A percentile compares a stretch with the other conserved stretches of the same genome.
phyloP scores from a whole-genome alignment of 2,329 filamentous ascomycete genomes.

The Camillea tinctor region DNA sequence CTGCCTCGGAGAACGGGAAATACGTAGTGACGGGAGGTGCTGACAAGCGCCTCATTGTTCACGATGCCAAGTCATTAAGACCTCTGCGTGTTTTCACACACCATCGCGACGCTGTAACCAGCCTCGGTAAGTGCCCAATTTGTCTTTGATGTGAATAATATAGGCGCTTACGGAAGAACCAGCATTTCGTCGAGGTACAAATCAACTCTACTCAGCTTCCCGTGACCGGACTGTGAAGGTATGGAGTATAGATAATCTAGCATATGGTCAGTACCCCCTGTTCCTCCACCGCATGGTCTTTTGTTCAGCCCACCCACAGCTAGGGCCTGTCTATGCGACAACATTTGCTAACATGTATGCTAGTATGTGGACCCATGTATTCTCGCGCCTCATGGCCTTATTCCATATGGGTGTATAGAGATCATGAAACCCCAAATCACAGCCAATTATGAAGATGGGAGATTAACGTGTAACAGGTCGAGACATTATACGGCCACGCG shows the following conservation, averaged over 20 bases:
- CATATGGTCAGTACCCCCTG: constrained; percentile 52
- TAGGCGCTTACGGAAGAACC: background rate
- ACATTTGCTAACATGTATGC: background rate
- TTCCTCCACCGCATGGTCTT: background rate
- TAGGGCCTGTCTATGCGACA: background rate
- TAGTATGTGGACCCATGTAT: background rate
- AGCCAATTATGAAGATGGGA: background rate
- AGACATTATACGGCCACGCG: constrained; percentile 95
- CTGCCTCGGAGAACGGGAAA: constrained; percentile 84
- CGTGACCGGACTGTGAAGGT: constrained; percentile 93
- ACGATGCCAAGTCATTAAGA: constrained; percentile 76
- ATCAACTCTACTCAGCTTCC: constrained; percentile 88
- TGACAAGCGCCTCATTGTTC: constrained; percentile 82
- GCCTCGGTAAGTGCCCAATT: constrained; percentile 47
- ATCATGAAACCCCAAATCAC: background rate
- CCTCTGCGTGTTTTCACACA: constrained; percentile 85
- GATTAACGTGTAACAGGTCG: constrained; percentile 35
- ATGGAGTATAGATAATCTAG: constrained; percentile 88
- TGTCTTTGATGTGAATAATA: background rate
- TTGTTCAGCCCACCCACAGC: background rate
- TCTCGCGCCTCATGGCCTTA: background rate
- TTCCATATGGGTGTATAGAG: background rate
- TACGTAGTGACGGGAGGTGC: constrained; percentile 87
- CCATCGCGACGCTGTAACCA: constrained; percentile 84
- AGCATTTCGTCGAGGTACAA: constrained; percentile 79